Percentiles rank a stretch among this genome's conserved stretches.
Evolutionary conservation across 257 asterid genomes (phyloP).

Genomic region (Fraxinus anomala): DNA sequence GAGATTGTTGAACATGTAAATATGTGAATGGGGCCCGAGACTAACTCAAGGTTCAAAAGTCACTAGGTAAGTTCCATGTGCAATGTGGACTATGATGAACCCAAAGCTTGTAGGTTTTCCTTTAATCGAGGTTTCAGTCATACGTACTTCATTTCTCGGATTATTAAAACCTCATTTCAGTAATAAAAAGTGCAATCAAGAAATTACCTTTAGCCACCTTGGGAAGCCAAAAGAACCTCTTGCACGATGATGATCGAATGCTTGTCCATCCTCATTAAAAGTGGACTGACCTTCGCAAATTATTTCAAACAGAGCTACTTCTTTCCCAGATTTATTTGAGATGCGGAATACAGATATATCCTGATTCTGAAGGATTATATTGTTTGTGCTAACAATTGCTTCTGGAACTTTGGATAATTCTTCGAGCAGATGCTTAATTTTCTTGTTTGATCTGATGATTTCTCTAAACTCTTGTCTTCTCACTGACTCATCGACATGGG

Average conservation of each 20-base stretch:
- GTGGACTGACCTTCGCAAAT: constrained; percentile 77
- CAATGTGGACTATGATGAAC: not conserved
- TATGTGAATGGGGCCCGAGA: too few species aligned
- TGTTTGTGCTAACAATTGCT: constrained; percentile 77
- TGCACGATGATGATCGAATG: constrained; percentile 69
- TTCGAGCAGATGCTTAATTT: constrained; percentile 55
- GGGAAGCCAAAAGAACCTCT: constrained; percentile 95
- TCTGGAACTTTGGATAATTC: constrained; percentile 72
- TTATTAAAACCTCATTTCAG: not conserved
- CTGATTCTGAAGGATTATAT: constrained; percentile 82
- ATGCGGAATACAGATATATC: constrained; percentile 78
- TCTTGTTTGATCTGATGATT: constrained; percentile 70
- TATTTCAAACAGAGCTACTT: constrained; percentile 61
- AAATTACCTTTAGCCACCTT: constrained; percentile 85
- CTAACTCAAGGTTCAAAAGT: too few species aligned
- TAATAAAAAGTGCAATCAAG: constrained; percentile 11
- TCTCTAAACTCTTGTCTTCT: constrained; percentile 94
- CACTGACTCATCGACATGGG: constrained; percentile 83
- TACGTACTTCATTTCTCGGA: not conserved
- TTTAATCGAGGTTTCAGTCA: not conserved
- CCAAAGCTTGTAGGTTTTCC: not conserved
- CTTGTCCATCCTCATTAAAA: constrained; percentile 64
- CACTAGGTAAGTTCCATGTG: not conserved
- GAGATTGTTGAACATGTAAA: not conserved
- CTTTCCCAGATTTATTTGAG: constrained; percentile 71